Conservation (phyloP, 495 filamentous ascomycete genomes). For the Entonaema liquescens region DNA sequence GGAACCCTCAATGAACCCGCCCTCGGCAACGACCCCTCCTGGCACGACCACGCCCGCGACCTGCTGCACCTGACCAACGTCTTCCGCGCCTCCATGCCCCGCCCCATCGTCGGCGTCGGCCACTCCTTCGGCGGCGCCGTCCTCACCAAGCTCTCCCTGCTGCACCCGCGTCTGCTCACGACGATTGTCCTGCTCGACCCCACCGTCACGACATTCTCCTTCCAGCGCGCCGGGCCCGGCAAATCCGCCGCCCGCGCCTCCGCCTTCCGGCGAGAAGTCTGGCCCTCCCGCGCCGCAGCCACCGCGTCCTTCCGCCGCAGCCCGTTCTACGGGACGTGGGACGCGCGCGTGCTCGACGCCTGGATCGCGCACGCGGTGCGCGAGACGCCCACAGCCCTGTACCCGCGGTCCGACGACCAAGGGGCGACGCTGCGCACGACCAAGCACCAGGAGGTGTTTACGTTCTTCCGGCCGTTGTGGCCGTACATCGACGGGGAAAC, state of each 20-base stretch:
- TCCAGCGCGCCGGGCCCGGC: slow-evolving; percentile 42
- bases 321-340: slow-evolving; percentile 77
- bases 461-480: slow-evolving; percentile 55
- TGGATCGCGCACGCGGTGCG: slow-evolving; percentile 74
- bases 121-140: slow-evolving; percentile 88
- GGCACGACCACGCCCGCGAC: slow-evolving; percentile 89
- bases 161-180: slow-evolving; percentile 84
- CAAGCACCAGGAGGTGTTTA: slow-evolving; percentile 69
- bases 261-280: slow-evolving; percentile 73
- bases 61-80: slow-evolving; percentile 86
- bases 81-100: slow-evolving; percentile 83
- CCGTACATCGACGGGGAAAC: slow-evolving; percentile 30
- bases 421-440: slow-evolving; percentile 67
- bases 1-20: slow-evolving; percentile 75
- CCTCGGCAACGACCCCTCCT: slow-evolving; percentile 84
- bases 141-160: slow-evolving; percentile 67
- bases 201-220: slow-evolving; percentile 67
- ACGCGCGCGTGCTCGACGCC: slow-evolving; percentile 71
- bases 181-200: slow-evolving; percentile 84
- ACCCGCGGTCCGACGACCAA: slow-evolving; percentile 52
- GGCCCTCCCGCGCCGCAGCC: slow-evolving; percentile 73
- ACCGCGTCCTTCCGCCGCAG: slow-evolving; percentile 64
- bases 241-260: slow-evolving; percentile 60
- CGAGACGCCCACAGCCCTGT: slow-evolving; percentile 65
- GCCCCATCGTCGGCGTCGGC: slow-evolving; percentile 87